Evolutionary conservation across 2,329 filamentous ascomycete genomes (phyloP), one percentile per base, ranked within the genome.

Genomic region (Acarospora socialis): DNA sequence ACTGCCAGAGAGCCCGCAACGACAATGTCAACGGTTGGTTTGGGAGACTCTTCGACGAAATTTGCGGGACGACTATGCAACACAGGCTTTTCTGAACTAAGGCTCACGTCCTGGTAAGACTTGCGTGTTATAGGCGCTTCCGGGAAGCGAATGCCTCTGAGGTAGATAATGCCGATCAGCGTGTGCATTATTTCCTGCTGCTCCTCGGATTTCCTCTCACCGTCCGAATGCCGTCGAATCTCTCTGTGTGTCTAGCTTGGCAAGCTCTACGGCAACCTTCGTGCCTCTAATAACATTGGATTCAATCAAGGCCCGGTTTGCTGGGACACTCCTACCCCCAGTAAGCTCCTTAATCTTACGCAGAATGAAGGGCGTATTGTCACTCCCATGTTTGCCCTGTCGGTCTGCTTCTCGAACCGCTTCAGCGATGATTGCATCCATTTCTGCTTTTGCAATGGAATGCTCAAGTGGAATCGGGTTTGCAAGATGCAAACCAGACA

Each of bases 1-100:
- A 93, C 66, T 10, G 87, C 87, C 18, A 95, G 70, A 8, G 83
- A 83, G n/a, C 86, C 87, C 31, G 84, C 81, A 25, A 94, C 82
- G 17, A 94, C 59, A n/a, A 94, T 67, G 42, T 86, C 75, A 31
- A 66, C 61, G 39, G 21, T 23, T 15, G 10, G 8, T 18, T 15
- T 13, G 15, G 17, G 18, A 31, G 13, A 19, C n/a, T n/a, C n/a
- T n/a, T n/a, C n/a, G 23, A 19, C 10, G 23, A n/a, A 13, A n/a
- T n/a, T n/a, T 33, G 25, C 14, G 28, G 14, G 15, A 10, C 7
- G n/a, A 9, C 8, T 8, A 31, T 9, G 28, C 9, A 10, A 7
- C 12, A 7, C 7, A 9, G n/a, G n/a, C n/a, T n/a, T n/a, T n/a
- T n/a, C n/a, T n/a, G n/a, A n/a, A n/a, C n/a, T n/a, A n/a, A n/a